phyloP scores from a whole-genome alignment of 208 protist genomes.

The Phytomonas francai region DNA sequence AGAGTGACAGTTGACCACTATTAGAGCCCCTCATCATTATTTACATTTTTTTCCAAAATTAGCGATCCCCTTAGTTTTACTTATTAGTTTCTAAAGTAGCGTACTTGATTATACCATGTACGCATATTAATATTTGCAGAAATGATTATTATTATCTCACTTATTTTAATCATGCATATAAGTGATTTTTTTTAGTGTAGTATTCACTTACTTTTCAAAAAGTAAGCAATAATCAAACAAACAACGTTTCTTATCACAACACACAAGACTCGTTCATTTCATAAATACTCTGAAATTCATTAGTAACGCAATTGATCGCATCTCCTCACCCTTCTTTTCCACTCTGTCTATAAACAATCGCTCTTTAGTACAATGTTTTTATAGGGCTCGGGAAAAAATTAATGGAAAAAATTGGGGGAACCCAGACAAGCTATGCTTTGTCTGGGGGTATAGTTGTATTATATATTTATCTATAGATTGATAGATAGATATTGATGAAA shows the following conservation, averaged over 20 bases:
- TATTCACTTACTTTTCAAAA: background rate
- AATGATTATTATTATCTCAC: background rate
- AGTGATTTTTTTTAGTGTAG: background rate
- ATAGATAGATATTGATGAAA: background rate
- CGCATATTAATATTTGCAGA: background rate
- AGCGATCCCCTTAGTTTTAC: background rate
- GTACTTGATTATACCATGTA: background rate
- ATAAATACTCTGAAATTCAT: background rate
- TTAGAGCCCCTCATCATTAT: background rate
- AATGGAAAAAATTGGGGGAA: background rate
- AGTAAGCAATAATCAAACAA: background rate
- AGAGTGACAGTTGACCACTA: background rate
- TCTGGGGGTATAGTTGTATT: background rate
- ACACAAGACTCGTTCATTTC: background rate
- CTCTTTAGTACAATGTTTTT: background rate
- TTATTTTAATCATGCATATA: background rate
- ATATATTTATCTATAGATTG: background rate
- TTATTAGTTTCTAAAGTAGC: background rate
- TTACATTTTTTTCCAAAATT: background rate
- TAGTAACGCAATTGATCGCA: background rate
- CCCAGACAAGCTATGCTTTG: background rate
- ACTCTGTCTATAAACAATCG: background rate
- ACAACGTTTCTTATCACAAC: background rate
- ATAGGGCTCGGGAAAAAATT: background rate
- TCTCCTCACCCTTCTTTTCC: background rate